Base-by-base conservation (phyloP, 2,329 filamentous ascomycete species). In the Alternaria arbusti region DNA sequence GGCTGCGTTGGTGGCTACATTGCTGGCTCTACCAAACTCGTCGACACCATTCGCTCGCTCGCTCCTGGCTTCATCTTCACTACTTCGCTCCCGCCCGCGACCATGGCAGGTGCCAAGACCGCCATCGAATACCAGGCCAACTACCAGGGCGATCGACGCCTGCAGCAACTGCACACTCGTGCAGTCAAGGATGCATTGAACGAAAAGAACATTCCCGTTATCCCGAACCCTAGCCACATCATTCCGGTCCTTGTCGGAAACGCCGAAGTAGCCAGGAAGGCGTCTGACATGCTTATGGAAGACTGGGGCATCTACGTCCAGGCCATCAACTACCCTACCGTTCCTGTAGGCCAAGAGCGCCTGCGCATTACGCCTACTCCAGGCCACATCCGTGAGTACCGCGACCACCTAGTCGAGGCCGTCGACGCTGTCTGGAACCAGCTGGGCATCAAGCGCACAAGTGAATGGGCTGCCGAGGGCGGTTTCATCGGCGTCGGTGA, bases 51-150 rank as follows among this genome's bases (percentile, higher is more conserved):
- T 74, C 92, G 96, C 56, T 98, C 96, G 9, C 89, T 98, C 44
- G 96, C 96, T 2, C 94, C 96, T 5, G 96, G 96, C 26, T 99
- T 99, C 84, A 99, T 99, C 81, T 99, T 99, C 84, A 99, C 96
- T 50, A 99, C 96, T 6, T 97, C 94, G 10, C 89, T 99, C 12
- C 96, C 96, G 5, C 96, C 96, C 0, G 94, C 96, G 13, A 96
- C 94, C 66, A 99, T 99, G 96, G 94, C 96, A 20, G 96, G 96
- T 58, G 96, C 96, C 22, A 89, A 90, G 79, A 86, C 93, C 1
- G 94, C 96, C 36, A 98, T 99, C 74, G 92, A 97, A 77, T 97
- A 98, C 79, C 96, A 98, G 81, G 91, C 93, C 84, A 85, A 85
- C 54, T 91, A 97, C 79, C 88, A 91, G 72, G 93, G 93, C 60